Evolutionary conservation across 2,329 filamentous ascomycete genomes (phyloP).

Genomic region (Nemania sp.): DNA sequence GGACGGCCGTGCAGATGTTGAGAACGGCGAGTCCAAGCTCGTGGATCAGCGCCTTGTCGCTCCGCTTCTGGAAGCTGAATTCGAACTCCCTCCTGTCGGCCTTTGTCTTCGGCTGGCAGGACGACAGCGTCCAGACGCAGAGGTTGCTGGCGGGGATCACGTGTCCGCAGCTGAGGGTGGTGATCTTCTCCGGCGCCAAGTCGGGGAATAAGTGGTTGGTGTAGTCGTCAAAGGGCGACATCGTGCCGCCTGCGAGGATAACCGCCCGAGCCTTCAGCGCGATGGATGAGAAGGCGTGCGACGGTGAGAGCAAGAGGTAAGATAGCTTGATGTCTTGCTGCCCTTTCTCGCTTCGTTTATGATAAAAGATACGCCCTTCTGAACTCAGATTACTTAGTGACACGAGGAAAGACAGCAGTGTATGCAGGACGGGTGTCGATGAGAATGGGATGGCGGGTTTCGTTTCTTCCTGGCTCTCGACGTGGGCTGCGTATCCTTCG

Average conservation of each 20-base stretch:
- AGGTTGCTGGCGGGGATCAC: slow-evolving; percentile 86
- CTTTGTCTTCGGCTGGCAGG: slow-evolving; percentile 42
- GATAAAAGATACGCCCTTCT: slow-evolving; percentile 69
- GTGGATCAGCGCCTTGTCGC: slow-evolving; percentile 68
- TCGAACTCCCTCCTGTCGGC: slow-evolving; percentile 61
- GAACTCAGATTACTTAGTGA: slow-evolving; percentile 84
- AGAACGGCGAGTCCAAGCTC: slow-evolving; percentile 76
- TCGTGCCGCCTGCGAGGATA: slow-evolving; percentile 91
- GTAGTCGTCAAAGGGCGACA: slow-evolving; percentile 96
- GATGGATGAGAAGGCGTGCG: slow-evolving; percentile 87
- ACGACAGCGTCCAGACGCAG: slow-evolving; percentile 72
- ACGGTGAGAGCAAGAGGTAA: slow-evolving; percentile 89
- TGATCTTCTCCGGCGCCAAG: slow-evolving; percentile 64
- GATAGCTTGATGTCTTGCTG: slow-evolving; percentile 65
- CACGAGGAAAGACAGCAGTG: slow-evolving; percentile 67
- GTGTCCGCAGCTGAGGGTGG: slow-evolving; percentile 89
- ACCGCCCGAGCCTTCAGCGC: slow-evolving; percentile 84
- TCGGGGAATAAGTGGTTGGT: slow-evolving; percentile 83
- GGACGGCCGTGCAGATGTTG: slow-evolving; percentile 73
- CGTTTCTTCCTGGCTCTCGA: slow-evolving; percentile 50
- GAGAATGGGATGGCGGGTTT: slow-evolving; percentile 42
- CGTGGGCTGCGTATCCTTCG: slow-evolving; percentile 78
- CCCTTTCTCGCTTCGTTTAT: slow-evolving; percentile 46
- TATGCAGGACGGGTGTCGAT: slow-evolving; percentile 58
- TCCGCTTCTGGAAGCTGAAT: slow-evolving; percentile 83